phyloP scores from a whole-genome alignment of 1,139 yeast species.

The Kazachstania sp. region DNA sequence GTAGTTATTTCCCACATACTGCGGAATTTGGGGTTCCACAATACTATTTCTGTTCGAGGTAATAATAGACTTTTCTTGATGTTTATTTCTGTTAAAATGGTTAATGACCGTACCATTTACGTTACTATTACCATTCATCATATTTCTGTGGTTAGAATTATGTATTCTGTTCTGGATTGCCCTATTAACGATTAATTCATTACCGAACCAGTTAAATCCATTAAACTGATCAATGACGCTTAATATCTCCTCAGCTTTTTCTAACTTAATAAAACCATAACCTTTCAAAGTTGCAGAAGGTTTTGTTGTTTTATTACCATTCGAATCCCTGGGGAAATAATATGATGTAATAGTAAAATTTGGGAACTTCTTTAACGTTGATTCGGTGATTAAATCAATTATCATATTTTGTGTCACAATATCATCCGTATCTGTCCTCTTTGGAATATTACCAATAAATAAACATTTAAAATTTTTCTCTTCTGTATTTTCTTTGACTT shows the following conservation, averaged over 20 bases:
- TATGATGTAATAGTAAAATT: conserved; percentile 21
- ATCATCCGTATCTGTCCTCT: background rate
- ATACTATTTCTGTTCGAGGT: background rate
- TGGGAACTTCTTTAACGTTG: conserved; percentile 9
- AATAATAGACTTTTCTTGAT: background rate
- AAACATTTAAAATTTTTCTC: conserved; percentile 26
- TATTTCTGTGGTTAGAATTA: background rate
- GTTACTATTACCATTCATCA: background rate
- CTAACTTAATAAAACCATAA: conserved; percentile 42
- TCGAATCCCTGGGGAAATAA: conserved; percentile 23
- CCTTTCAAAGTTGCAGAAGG: conserved; percentile 31
- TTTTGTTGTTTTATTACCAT: conserved; percentile 3
- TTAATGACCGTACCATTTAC: background rate
- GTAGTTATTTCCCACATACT: background rate
- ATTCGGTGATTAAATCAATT: conserved; percentile 13
- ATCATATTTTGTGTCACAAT: conserved; percentile 18
- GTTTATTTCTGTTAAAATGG: background rate
- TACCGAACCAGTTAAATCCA: conserved; percentile 24
- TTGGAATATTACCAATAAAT: conserved; percentile 29
- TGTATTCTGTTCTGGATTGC: conserved; percentile 18
- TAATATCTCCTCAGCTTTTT: conserved; percentile 35
- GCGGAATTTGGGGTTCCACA: background rate
- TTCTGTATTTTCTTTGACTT: conserved; percentile 22
- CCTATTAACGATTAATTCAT: conserved; percentile 25
- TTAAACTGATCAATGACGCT: conserved; percentile 36